Evolutionary conservation across 805 yeast genomes (phyloP).

Genomic region (Wickerhamiella lipophila): DNA sequence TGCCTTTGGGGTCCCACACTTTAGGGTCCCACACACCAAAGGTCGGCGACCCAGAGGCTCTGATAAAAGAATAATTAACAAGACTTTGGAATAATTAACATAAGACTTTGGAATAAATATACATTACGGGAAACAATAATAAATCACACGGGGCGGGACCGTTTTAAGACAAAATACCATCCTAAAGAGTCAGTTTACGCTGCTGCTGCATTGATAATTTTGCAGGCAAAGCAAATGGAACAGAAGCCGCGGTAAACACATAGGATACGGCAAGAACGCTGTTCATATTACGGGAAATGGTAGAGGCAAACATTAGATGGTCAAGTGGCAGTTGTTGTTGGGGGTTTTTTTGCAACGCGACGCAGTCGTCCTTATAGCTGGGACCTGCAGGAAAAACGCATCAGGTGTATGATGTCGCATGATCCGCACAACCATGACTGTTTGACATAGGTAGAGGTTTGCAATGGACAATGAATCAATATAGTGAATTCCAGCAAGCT

Average conservation of each 20-base stretch:
- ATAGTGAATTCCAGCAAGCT: too few species aligned
- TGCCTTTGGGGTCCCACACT: too few species aligned
- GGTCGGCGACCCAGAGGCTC: too few species aligned
- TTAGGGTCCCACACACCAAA: too few species aligned
- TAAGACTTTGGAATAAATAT: not conserved
- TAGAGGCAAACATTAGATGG: not conserved
- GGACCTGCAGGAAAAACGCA: not conserved
- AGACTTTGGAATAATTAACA: too few species aligned
- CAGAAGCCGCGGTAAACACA: constrained; percentile 7
- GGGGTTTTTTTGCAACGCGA: not conserved
- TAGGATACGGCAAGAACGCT: constrained; percentile 5
- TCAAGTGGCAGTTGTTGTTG: not conserved
- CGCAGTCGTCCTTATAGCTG: not conserved
- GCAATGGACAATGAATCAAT: too few species aligned
- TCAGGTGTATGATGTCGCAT: not conserved
- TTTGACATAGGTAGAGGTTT: not conserved
- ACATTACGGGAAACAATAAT: too few species aligned
- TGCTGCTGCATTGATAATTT: constrained; percentile 8
- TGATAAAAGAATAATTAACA: too few species aligned
- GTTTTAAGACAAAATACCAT: too few species aligned
- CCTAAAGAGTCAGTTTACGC: not conserved
- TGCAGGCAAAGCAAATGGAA: constrained; percentile 8
- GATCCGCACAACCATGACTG: not conserved
- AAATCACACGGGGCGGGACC: too few species aligned
- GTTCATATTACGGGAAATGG: constrained; percentile 3